Conservation (phyloP, 129 eudicot genomes). For the Erigeron canadensis region DNA sequence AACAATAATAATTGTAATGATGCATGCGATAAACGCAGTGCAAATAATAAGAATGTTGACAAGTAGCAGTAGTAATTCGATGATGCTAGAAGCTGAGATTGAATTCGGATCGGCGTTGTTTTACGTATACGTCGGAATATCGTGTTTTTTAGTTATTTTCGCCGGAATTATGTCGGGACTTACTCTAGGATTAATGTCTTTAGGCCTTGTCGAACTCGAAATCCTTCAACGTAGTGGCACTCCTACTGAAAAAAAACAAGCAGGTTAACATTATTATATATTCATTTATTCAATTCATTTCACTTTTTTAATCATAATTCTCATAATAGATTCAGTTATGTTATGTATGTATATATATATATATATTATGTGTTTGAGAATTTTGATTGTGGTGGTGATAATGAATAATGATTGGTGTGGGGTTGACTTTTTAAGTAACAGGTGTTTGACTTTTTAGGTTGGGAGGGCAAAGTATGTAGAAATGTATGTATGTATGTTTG, state of each 20-base stretch:
- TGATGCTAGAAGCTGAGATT: constrained; percentile 44
- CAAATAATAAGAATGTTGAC: constrained; percentile 44
- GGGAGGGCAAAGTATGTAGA: background rate
- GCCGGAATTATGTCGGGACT: constrained; percentile 98
- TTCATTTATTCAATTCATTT: background rate
- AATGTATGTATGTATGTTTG: no score
- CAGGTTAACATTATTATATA: constrained; percentile 53
- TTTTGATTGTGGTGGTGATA: background rate
- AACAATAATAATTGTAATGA: constrained; percentile 15
- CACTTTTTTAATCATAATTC: background rate
- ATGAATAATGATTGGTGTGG: no score
- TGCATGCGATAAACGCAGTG: constrained; percentile 49
- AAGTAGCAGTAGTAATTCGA: constrained; percentile 22
- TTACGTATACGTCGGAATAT: constrained; percentile 69
- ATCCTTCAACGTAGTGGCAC: constrained; percentile 92
- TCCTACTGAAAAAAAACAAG: constrained; percentile 74
- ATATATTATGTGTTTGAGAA: background rate
- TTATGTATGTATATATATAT: background rate
- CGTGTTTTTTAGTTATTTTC: constrained; percentile 61
- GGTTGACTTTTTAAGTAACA: constrained; percentile 14
- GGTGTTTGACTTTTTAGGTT: background rate
- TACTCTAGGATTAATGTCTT: constrained; percentile 92
- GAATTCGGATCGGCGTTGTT: constrained; percentile 73
- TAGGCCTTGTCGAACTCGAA: constrained; percentile 94
- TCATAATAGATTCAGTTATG: background rate